Base-by-base conservation (phyloP, 805 yeast genomes). In the Saccharomycopsis olivae region DNA sequence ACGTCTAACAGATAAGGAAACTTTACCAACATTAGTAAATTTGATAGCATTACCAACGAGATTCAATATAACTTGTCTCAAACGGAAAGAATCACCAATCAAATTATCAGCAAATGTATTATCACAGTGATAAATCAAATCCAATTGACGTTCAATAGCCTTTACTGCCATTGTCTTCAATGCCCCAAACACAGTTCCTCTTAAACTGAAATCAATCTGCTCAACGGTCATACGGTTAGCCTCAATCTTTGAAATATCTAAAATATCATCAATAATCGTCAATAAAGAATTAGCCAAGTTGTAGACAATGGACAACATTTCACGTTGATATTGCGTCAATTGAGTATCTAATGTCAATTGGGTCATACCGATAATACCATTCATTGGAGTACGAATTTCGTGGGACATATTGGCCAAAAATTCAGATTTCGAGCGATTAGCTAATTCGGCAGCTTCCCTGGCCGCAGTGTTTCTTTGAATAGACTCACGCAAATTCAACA, bases 221-320 rank as follows among this genome's bases (percentile, higher is more conserved):
- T 85, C 95, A 40, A 85, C 85, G 0, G 94, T 85, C 95, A 85
- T 86, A 59, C 94, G 69, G 59, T 85, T 85, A 21, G 95, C 95
- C 59, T 85, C 95, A 60, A 85, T 85, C 71, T 85, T 85, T 41
- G 95, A 85, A 54, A 85, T 85, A 74, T 85, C 95, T 51, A 85
- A 68, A 51, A 85, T 85, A 57, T 85, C 95, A 56, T 85, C 95
- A 51, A 85, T 85, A 49, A 85, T 85, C 0, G 94, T 85, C 52
- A 85, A 68, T 50, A 85, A 65, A 1, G 94, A 82, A 56, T 83
- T 85, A 14, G 94, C 94, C 51, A 85, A 65, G 54, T 84, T 85
- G 61, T 84, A 92, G 18, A 85, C 95, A 54, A 86, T 85, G 13
- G 88, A 77, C 50, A 85, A 63, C 95, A 85, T 85, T 60, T 85